Base-by-base conservation (phyloP, 1,284 basidiomycete genomes). In the Ustilago trichophora region DNA sequence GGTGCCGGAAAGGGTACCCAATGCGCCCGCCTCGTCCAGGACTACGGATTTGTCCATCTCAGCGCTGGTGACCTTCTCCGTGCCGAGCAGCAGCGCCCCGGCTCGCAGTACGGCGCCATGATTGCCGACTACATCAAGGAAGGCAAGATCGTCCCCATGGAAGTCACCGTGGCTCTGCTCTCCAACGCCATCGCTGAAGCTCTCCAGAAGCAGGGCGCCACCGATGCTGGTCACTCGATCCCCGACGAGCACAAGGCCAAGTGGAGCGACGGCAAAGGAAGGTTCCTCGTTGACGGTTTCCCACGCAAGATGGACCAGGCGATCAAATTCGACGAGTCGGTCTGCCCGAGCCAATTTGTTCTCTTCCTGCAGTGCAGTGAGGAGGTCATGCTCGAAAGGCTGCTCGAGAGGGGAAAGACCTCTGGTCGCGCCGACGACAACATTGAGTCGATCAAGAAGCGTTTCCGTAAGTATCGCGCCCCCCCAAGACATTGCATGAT, bases 271-370 rank as follows among this genome's bases (percentile, higher is more conserved):
- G 91, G 90, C 34, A 85, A 85, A 57, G 91, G 91, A 33, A 88
- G 92, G 42, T 98, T 98, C 86, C 86, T 98, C 67, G 90, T 99
- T 72, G 96, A 99, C 74, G 96, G 96, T 4, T 98, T 98, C 85
- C 96, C 96, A 38, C 87, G 96, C 62, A 92, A 97, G 86, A 93
- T 98, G 92, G 96, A 98, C 82, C 96, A 99, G 84, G 95, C 95
- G 0, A 73, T 90, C 78, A 89, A 89, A 83, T 99, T 98, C 79
- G 96, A 98, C 80, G 85, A 91, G 78, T 86, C 88, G 43, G 94
- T 94, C 75, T 74, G 87, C 83, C 75, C 84, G 50, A 90, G 91
- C 1, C 86, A 88, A 1, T 85, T 90, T 57, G 91, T 95, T 22
- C 84, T 99, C 42, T 98, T 92, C 85, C 91, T 92, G 82, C 86